These are phyloP conservation scores for Gossypium raimondii DNA, from an alignment of 345 rosid genomes.

Conservation along the genomic window DNA sequence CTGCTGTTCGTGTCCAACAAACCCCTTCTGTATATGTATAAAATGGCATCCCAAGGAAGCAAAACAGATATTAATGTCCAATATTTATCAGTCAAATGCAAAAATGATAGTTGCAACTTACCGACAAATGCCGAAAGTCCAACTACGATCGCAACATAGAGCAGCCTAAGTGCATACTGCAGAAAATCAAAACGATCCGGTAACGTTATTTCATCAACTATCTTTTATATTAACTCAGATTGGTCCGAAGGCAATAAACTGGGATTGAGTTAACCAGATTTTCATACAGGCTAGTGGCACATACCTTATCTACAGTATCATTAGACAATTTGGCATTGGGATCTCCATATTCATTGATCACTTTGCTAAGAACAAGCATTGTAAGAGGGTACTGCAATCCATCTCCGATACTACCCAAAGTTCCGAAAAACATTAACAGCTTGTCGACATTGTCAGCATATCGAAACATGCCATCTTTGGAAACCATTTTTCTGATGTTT, in stretches of 20 bases:
- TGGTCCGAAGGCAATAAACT: not conserved
- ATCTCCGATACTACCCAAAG: constrained; percentile 68
- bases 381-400: constrained; percentile 58
- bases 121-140: constrained; percentile 62
- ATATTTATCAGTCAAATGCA: not conserved
- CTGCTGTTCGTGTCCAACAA: constrained; percentile 70
- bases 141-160: constrained; percentile 56
- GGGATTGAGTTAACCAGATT: not conserved
- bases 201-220: not conserved
- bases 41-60: not conserved
- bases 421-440: constrained; percentile 53
- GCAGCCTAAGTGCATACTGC: constrained; percentile 53
- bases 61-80: not conserved
- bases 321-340: constrained; percentile 22
- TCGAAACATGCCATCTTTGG: constrained; percentile 48
- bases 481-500: constrained; percentile 28
- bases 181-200: constrained; percentile 3
- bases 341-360: constrained; percentile 58
- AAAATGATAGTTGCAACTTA: constrained; percentile 22
- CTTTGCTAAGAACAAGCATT: constrained; percentile 51
- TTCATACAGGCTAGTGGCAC: not conserved
- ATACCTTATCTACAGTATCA: constrained; percentile 46
- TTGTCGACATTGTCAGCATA: constrained; percentile 52
- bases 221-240: not conserved
- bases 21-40: constrained; percentile 46